Conservation (phyloP, 108 stramenopile species). For the Aurantiochytrium sp. region DNA sequence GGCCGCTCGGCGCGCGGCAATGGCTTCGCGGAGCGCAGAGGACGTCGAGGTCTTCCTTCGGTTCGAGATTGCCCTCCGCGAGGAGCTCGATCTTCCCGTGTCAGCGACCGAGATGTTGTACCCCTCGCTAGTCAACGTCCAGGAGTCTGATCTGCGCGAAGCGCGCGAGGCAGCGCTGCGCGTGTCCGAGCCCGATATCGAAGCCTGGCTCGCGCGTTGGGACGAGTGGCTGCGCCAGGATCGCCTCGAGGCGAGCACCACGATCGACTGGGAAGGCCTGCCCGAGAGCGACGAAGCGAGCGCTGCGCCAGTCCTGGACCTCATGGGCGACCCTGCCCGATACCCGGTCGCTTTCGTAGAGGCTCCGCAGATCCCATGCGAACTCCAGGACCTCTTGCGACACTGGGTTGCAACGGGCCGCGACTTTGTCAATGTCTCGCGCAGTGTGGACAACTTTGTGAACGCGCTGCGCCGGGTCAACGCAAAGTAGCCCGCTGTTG, state of each 20-base stretch:
- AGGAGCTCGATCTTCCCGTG: not conserved
- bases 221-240: conserved; percentile 25
- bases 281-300: not conserved
- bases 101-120: not conserved
- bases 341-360: not conserved
- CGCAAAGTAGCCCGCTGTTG: no score
- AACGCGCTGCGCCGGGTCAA: not conserved
- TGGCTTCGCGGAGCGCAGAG: not conserved
- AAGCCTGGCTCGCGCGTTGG: not conserved
- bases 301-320: not conserved
- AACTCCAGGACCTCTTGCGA: not conserved
- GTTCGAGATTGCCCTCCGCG: conserved; percentile 1
- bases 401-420: not conserved
- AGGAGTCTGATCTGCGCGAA: not conserved
- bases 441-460: not conserved
- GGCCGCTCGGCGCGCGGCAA: not conserved
- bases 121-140: not conserved
- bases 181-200: not conserved
- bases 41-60: not conserved
- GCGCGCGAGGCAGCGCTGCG: not conserved
- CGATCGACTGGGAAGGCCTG: not conserved
- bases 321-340: not conserved
- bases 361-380: not conserved
- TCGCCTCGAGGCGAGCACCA: not conserved
- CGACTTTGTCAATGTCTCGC: not conserved